phyloP scores from a whole-genome alignment of 805 yeast species.

The Saccharomyces mikatae region DNA sequence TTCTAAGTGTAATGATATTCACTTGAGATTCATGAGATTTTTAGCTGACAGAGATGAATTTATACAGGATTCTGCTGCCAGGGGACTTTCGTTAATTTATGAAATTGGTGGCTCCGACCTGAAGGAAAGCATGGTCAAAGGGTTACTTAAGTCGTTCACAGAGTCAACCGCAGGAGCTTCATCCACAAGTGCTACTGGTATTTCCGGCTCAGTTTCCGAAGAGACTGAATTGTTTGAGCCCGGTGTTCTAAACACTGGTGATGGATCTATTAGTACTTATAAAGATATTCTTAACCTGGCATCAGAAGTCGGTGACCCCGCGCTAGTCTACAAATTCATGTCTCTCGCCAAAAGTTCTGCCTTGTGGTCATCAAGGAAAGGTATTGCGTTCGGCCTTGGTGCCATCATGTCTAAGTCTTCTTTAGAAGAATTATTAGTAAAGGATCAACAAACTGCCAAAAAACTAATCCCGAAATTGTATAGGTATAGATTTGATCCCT shows the following conservation, averaged over 20 bases:
- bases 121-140: constrained; percentile 65
- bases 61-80: constrained; percentile 85
- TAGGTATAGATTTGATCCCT: constrained; percentile 83
- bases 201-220: constrained; percentile 59
- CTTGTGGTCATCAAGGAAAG: constrained; percentile 87
- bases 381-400: constrained; percentile 89
- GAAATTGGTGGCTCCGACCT: constrained; percentile 64
- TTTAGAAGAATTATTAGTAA: constrained; percentile 50
- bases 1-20: constrained; percentile 50
- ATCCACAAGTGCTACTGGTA: constrained; percentile 31
- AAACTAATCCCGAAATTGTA: constrained; percentile 73
- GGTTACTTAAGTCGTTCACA: constrained; percentile 69
- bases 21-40: constrained; percentile 66
- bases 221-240: constrained; percentile 84
- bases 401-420: constrained; percentile 73
- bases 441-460: constrained; percentile 46
- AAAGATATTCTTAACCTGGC: constrained; percentile 84
- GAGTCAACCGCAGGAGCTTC: constrained; percentile 42
- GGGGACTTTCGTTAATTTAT: constrained; percentile 77
- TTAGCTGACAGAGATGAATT: constrained; percentile 76
- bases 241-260: constrained; percentile 70
- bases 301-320: constrained; percentile 91
- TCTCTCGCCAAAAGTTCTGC: constrained; percentile 80
- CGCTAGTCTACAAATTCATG: constrained; percentile 90
- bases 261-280: constrained; percentile 83